Evolutionary conservation across 148 eudicot genomes (phyloP).

Genomic region (Linanthus parryae): DNA sequence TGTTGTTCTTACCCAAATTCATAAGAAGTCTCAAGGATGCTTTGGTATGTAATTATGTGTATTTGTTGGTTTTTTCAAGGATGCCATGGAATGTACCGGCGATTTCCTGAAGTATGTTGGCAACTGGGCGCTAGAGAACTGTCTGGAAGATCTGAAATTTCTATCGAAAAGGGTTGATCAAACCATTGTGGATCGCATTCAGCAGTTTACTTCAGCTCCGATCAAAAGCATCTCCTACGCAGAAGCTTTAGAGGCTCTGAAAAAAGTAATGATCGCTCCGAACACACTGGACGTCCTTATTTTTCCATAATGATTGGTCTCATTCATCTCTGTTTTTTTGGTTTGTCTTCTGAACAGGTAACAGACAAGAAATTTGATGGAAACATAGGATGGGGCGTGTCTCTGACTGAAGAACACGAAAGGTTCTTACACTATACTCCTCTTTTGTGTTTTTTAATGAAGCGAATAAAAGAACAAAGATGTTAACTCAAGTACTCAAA

Average conservation of each 20-base stretch:
- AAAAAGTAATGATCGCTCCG: slow-evolving; percentile 42
- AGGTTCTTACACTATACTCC: slow-evolving; percentile 34
- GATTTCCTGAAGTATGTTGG: slow-evolving; percentile 68
- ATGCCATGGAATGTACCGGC: slow-evolving; percentile 71
- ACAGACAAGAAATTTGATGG: slow-evolving; percentile 40
- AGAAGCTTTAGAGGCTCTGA: slow-evolving; percentile 60
- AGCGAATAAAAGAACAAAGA: too few relatives aligned
- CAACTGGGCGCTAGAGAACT: slow-evolving; percentile 55
- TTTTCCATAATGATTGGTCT: too few relatives aligned
- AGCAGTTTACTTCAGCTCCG: slow-evolving; percentile 27
- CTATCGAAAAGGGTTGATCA: slow-evolving; percentile 63
- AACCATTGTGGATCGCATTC: slow-evolving; percentile 50
- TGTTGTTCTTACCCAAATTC: too few relatives aligned
- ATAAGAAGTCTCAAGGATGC: too few relatives aligned
- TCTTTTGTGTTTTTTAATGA: neutral
- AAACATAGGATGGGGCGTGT: slow-evolving; percentile 43
- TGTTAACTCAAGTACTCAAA: too few relatives aligned
- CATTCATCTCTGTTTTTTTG: too few relatives aligned
- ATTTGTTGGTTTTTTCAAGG: slow-evolving; percentile 57
- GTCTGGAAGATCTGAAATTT: slow-evolving; percentile 61
- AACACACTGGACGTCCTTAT: too few relatives aligned
- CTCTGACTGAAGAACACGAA: slow-evolving; percentile 84
- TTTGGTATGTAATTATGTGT: too few relatives aligned
- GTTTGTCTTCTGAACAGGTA: slow-evolving; percentile 27
- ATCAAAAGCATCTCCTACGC: slow-evolving; percentile 67